Percentiles rank a stretch among this genome's conserved stretches.
Evolutionary conservation across 2,329 filamentous ascomycete genomes (phyloP).

Genomic region (Rhinocladiella similis): DNA sequence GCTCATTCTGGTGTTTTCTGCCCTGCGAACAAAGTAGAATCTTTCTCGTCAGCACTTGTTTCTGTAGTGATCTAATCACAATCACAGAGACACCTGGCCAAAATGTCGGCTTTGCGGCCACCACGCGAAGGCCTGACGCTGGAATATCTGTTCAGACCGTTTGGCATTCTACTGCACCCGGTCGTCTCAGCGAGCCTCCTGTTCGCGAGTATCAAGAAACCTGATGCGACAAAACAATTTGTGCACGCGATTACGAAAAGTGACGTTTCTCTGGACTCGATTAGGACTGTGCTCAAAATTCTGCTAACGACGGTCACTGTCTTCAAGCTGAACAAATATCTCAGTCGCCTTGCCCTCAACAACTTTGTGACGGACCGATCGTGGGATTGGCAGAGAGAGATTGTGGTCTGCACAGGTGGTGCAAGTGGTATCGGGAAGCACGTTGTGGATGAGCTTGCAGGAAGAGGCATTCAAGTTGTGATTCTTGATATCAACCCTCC

Average conservation of each 20-base stretch:
- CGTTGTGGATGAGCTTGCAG: conserved; percentile 64
- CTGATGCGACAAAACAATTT: not conserved
- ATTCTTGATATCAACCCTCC: conserved; percentile 62
- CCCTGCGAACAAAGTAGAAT: too few relatives aligned
- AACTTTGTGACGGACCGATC: conserved; percentile 3
- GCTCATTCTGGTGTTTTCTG: too few relatives aligned
- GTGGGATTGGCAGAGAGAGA: conserved; percentile 39
- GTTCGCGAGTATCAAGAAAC: not conserved
- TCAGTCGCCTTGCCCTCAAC: conserved; percentile 1
- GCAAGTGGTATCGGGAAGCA: conserved; percentile 69
- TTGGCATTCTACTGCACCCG: conserved; percentile 6
- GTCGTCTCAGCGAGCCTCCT: not conserved
- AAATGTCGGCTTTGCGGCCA: not conserved
- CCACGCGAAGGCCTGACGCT: conserved; percentile 5
- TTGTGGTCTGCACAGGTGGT: conserved; percentile 55
- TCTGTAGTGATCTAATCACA: not conserved
- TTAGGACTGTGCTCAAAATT: not conserved
- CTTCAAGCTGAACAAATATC: not conserved
- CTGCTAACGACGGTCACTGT: not conserved
- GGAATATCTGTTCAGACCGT: conserved; percentile 3
- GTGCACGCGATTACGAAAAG: not conserved
- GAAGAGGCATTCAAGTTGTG: conserved; percentile 63
- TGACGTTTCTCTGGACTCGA: not conserved
- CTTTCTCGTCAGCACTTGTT: too few relatives aligned
- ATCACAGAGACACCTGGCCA: not conserved